Percentiles rank a stretch among this genome's conserved stretches.
phyloP scores from a whole-genome alignment of 108 stramenopile species.

The Mediolabrus comicus region DNA sequence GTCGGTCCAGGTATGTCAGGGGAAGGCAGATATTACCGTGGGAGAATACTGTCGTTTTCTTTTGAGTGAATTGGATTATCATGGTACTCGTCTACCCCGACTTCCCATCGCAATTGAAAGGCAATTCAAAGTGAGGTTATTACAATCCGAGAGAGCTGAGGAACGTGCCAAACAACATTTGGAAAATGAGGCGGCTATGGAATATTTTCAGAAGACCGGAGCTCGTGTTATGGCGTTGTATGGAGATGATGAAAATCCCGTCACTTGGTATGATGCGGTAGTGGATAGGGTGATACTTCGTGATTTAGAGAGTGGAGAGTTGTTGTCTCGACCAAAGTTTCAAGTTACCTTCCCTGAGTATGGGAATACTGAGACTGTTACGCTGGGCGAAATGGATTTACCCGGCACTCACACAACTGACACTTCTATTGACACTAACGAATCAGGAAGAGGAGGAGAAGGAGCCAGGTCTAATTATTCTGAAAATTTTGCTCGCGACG shows the following conservation, averaged over 20 bases:
- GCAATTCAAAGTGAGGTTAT: constrained; percentile 87
- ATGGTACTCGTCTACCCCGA: constrained; percentile 91
- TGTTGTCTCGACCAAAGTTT: constrained; percentile 71
- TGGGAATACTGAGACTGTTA: constrained; percentile 89
- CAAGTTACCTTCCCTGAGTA: constrained; percentile 95
- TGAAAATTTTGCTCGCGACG: background rate
- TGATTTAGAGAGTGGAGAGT: constrained; percentile 52
- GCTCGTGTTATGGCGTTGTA: constrained; percentile 85
- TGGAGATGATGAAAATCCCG: constrained; percentile 94
- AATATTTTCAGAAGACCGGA: constrained; percentile 73
- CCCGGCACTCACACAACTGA: constrained; percentile 18
- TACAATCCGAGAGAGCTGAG: constrained; percentile 87
- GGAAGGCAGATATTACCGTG: constrained; percentile 61
- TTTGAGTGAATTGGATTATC: constrained; percentile 84
- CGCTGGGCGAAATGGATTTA: constrained; percentile 89
- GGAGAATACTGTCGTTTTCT: constrained; percentile 77
- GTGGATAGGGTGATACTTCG: constrained; percentile 82
- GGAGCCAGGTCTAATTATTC: background rate
- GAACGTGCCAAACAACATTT: constrained; percentile 80
- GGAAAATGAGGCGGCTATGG: constrained; percentile 52
- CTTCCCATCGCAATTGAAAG: constrained; percentile 90
- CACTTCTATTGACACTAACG: background rate
- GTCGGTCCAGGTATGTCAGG: constrained; percentile 55
- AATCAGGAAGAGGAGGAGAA: background rate
- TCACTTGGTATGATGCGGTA: constrained; percentile 95